A percentile compares a stretch with the other conserved stretches of the same genome.
These are phyloP conservation scores for Larix sibirica DNA, from an alignment of 83 land plant genomes.

Conservation along the genomic window DNA sequence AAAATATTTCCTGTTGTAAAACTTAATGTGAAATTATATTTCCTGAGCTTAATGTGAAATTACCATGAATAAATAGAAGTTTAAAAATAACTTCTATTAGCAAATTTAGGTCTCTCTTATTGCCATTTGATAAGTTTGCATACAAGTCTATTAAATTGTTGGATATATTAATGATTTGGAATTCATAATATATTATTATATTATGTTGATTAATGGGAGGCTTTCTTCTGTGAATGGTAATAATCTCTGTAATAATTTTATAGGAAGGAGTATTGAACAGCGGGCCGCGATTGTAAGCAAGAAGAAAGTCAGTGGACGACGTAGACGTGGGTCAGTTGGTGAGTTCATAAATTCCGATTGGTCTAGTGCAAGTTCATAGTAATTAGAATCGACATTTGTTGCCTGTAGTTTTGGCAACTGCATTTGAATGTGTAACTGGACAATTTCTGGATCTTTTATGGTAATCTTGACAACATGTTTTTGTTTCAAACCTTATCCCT, in stretches of 20 bases:
- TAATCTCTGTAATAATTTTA: neutral
- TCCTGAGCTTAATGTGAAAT: neutral
- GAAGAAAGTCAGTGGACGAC: too few species aligned
- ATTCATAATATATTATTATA: neutral
- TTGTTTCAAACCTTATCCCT: too few species aligned
- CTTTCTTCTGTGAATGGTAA: neutral
- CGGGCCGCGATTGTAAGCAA: neutral
- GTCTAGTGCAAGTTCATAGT: too few species aligned
- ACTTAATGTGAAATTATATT: neutral
- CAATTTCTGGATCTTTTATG: too few species aligned
- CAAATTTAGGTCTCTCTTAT: neutral
- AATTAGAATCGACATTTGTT: too few species aligned
- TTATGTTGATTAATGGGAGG: neutral
- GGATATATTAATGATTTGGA: neutral
- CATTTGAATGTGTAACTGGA: too few species aligned
- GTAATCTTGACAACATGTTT: too few species aligned
- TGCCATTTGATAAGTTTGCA: neutral
- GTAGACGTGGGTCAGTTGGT: too few species aligned
- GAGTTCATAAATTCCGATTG: too few species aligned
- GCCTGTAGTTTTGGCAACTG: too few species aligned
- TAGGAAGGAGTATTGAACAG: neutral
- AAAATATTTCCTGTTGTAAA: neutral
- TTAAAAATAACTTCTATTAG: neutral
- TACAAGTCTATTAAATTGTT: neutral
- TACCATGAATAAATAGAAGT: neutral